Evolutionary conservation across 768 basidiomycete species (phyloP).

Genomic region (Agaricus blazei): DNA sequence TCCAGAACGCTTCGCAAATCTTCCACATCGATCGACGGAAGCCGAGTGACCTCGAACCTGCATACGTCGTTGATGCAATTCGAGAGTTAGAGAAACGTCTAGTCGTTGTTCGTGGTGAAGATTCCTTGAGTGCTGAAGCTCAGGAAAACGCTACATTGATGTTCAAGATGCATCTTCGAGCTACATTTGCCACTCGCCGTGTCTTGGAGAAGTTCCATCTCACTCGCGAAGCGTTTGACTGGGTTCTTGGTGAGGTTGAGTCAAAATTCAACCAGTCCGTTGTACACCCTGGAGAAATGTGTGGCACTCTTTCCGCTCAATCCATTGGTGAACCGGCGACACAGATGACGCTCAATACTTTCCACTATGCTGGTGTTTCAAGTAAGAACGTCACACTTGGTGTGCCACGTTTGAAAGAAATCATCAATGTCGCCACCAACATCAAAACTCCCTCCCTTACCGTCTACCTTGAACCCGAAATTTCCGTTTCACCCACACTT

Average conservation of each 20-base stretch:
- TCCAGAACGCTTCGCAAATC: conserved; percentile 93
- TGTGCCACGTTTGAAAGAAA: conserved; percentile 98
- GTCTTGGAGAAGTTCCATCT: conserved; percentile 88
- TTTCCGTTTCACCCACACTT: conserved; percentile 50
- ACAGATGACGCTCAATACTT: conserved; percentile 99
- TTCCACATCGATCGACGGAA: conserved; percentile 96
- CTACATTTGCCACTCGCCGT: conserved; percentile 80
- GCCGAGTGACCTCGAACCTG: conserved; percentile 87
- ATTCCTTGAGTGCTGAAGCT: conserved; percentile 66
- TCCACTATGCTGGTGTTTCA: conserved; percentile 99
- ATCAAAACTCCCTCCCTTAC: conserved; percentile 98
- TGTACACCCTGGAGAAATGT: conserved; percentile 97
- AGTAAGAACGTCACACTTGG: conserved; percentile 99
- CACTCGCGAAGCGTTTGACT: conserved; percentile 92
- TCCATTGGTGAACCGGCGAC: conserved; percentile 99
- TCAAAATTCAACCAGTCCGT: conserved; percentile 92
- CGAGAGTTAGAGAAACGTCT: conserved; percentile 71
- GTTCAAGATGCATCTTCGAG: conserved; percentile 91
- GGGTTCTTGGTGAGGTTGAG: conserved; percentile 96
- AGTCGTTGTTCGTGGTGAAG: conserved; percentile 84
- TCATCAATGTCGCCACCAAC: conserved; percentile 97
- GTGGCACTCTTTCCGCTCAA: conserved; percentile 95
- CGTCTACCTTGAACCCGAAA: conserved; percentile 77
- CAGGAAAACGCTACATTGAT: conserved; percentile 88
- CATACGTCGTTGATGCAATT: conserved; percentile 79